Percentiles rank a stretch among this genome's conserved stretches.
Conservation (phyloP, 1,139 yeast genomes). For the Geotrichum aggregatum region DNA sequence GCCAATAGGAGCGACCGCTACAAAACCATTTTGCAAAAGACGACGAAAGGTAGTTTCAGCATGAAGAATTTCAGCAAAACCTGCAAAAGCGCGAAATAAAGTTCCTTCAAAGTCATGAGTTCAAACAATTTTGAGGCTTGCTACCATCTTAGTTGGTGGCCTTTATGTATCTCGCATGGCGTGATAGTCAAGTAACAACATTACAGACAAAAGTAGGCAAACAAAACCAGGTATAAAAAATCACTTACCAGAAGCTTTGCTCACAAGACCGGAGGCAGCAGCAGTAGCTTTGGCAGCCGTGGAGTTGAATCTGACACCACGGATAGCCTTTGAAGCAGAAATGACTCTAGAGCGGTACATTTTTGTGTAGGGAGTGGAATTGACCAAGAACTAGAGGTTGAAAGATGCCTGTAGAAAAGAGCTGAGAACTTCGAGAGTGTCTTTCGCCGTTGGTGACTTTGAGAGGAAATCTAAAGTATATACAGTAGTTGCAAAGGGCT, state of each 20-base stretch:
- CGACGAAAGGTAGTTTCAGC: no score
- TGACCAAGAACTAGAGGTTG: no score
- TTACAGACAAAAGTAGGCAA: neutral
- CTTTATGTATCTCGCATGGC: no score
- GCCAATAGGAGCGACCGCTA: slow-evolving; percentile 1
- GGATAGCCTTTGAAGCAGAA: slow-evolving; percentile 15
- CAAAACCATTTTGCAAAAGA: no score
- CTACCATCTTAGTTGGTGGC: no score
- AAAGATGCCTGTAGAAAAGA: neutral
- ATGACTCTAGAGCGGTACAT: slow-evolving; percentile 21
- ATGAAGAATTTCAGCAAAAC: neutral
- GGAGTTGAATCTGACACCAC: slow-evolving; percentile 23
- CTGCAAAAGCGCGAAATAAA: neutral
- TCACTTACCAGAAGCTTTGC: slow-evolving; percentile 46
- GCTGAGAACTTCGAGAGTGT: no score
- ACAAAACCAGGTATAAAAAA: neutral
- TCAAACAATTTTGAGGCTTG: no score
- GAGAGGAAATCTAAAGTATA: no score
- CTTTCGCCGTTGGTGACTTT: no score
- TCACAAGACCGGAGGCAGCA: slow-evolving; percentile 48
- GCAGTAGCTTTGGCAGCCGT: slow-evolving; percentile 25
- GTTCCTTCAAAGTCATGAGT: no score
- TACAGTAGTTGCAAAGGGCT: no score
- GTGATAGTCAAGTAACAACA: neutral
- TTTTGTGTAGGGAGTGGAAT: neutral